Conservation (phyloP, 139 green algal species). For the Asterochloris erici region DNA sequence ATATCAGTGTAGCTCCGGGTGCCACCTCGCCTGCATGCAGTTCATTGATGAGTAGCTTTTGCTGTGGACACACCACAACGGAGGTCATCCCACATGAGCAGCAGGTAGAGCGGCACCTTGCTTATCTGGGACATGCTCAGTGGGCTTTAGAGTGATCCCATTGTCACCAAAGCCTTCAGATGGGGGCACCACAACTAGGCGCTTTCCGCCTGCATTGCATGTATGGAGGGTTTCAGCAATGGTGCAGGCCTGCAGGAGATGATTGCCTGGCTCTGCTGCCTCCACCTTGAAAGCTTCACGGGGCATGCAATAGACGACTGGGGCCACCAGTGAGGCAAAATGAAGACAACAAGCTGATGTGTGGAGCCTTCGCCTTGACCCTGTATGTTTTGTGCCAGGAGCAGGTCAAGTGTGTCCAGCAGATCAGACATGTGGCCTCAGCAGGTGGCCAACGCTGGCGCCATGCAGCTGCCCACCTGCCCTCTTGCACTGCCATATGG, state of each 20-base stretch:
- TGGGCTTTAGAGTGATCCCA: slow-evolving; percentile 61
- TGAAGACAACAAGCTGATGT: background rate
- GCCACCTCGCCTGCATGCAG: no score
- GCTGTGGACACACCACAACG: no score
- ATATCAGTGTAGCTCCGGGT: slow-evolving; percentile 51
- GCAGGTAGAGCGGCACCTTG: slow-evolving; percentile 57
- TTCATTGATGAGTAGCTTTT: no score
- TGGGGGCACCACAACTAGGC: slow-evolving; percentile 65
- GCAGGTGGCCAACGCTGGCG: no score
- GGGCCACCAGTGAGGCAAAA: background rate
- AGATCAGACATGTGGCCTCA: no score
- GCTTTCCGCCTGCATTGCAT: slow-evolving; percentile 48
- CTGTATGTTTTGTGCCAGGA: background rate
- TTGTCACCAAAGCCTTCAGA: slow-evolving; percentile 68
- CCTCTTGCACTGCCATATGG: no score
- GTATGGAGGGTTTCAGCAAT: background rate
- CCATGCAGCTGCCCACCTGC: no score
- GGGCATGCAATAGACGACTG: background rate
- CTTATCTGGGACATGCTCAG: slow-evolving; percentile 75
- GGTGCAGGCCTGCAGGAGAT: background rate
- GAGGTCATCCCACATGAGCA: no score
- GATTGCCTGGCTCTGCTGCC: background rate
- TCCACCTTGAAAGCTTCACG: background rate
- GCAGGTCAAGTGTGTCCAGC: background rate
- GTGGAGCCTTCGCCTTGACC: background rate